Conservation (phyloP, 1,284 basidiomycete species). For the Xerocomus amazonicus region DNA sequence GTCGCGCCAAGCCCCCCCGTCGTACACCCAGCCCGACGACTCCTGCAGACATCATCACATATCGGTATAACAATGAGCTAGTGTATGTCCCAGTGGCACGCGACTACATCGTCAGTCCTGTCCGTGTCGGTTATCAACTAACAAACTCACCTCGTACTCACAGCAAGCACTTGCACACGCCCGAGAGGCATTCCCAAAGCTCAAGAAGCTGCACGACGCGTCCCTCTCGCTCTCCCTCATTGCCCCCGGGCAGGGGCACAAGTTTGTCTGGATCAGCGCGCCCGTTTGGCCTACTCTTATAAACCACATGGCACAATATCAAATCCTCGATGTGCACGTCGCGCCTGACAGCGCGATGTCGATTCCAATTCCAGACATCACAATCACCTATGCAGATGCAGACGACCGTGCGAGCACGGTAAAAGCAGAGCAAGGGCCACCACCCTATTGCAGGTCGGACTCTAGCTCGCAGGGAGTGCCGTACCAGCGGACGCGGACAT, state of each 20-base stretch:
- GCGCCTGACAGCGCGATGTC: no score
- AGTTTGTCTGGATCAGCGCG: slow-evolving; percentile 48
- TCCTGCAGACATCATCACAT: slow-evolving; percentile 48
- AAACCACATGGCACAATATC: slow-evolving; percentile 44
- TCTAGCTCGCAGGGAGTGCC: slow-evolving; percentile 17
- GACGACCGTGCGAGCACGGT: background rate
- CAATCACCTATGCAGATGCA: slow-evolving; percentile 18
- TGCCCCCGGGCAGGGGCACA: slow-evolving; percentile 31
- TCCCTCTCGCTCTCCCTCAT: slow-evolving; percentile 47
- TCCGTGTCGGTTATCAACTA: background rate
- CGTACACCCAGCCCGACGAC: background rate
- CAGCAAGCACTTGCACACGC: slow-evolving; percentile 57
- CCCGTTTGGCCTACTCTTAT: slow-evolving; percentile 53
- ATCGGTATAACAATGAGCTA: slow-evolving; percentile 42
- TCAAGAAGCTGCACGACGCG: slow-evolving; percentile 37
- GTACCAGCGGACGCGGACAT: background rate
- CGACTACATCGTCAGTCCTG: slow-evolving; percentile 43
- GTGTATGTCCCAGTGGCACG: slow-evolving; percentile 52
- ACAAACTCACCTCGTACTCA: background rate
- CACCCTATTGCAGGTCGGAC: slow-evolving; percentile 12
- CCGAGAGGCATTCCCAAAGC: slow-evolving; percentile 42
- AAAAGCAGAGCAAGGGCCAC: slow-evolving; percentile 10
- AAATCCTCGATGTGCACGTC: slow-evolving; percentile 48
- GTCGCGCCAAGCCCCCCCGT: background rate
- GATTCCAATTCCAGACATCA: slow-evolving; percentile 18